A percentile compares a stretch with the other conserved stretches of the same genome.
These are phyloP conservation scores for Lathyrus oleraceus DNA, from an alignment of 306 rosid genomes.

Conservation along the genomic window DNA sequence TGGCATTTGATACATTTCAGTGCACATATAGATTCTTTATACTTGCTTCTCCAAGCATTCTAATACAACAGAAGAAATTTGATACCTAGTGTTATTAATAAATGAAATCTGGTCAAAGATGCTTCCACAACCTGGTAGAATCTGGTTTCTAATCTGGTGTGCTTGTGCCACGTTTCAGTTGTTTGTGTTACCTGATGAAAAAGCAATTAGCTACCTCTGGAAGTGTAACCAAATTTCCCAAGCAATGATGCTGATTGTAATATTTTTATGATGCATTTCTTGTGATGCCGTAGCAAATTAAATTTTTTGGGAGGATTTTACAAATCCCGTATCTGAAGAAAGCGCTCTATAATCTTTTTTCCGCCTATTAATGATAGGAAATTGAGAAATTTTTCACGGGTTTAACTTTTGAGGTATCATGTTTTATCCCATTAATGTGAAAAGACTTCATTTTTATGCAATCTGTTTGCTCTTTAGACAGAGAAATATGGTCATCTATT, in stretches of 20 bases:
- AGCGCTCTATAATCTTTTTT: neutral
- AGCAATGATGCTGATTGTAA: slow-evolving; percentile 19
- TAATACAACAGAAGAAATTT: slow-evolving; percentile 21
- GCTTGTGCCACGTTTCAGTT: neutral
- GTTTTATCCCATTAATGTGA: too few relatives aligned
- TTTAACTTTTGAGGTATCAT: neutral
- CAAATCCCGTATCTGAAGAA: neutral
- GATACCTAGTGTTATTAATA: slow-evolving; percentile 28
- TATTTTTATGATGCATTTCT: neutral
- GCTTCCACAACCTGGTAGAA: slow-evolving; percentile 18
- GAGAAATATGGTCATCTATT: too few relatives aligned
- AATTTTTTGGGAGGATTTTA: neutral
- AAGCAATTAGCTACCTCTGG: neutral
- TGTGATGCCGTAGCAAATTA: neutral
- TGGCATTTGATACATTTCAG: slow-evolving; percentile 7
- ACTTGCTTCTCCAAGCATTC: slow-evolving; percentile 40
- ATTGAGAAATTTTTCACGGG: neutral
- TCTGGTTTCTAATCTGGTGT: slow-evolving; percentile 21
- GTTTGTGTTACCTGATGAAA: slow-evolving; percentile 7
- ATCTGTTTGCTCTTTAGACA: too few relatives aligned
- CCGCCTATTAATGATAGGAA: neutral
- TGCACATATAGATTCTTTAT: slow-evolving; percentile 20
- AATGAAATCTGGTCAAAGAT: slow-evolving; percentile 28
- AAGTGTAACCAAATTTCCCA: neutral
- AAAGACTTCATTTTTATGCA: too few relatives aligned